Percentiles rank a stretch among this genome's conserved stretches.
These are phyloP conservation scores for Yamadazyma conglobata DNA, from an alignment of 1,139 yeast genomes.

Conservation along the genomic window DNA sequence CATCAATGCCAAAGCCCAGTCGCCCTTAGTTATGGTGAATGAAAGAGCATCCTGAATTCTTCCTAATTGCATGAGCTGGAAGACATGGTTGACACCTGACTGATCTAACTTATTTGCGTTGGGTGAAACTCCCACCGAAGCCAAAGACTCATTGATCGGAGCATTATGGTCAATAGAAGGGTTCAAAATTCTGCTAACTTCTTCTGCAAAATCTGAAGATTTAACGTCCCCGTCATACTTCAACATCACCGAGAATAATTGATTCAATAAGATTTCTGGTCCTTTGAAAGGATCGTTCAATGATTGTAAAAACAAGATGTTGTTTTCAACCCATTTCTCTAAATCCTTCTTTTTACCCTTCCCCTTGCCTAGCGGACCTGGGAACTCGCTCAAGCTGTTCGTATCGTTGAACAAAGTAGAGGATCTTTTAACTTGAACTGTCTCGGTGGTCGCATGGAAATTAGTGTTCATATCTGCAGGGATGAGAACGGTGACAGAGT, in stretches of 20 bases:
- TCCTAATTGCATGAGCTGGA: conserved; percentile 54
- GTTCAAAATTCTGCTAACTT: conserved; percentile 29
- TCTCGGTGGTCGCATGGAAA: conserved; percentile 13
- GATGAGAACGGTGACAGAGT: conserved; percentile 27
- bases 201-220: conserved; percentile 23
- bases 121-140: conserved; percentile 20
- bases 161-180: conserved; percentile 30
- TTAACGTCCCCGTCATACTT: conserved; percentile 30
- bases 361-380: conserved; percentile 60
- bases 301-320: conserved; percentile 6
- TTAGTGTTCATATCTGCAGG: conserved; percentile 19
- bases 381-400: conserved; percentile 34
- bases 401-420: conserved; percentile 19
- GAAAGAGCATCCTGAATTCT: conserved; percentile 64
- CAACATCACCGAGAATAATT: conserved; percentile 26
- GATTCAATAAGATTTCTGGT: conserved; percentile 29
- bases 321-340: conserved; percentile 54
- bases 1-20: conserved; percentile 77
- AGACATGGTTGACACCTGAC: conserved; percentile 33
- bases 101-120: conserved; percentile 37
- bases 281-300: conserved; percentile 10
- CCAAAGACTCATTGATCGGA: conserved; percentile 14
- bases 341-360: conserved; percentile 61
- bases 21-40: conserved; percentile 57
- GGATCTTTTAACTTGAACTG: conserved; percentile 18